Evolutionary conservation across 2,329 filamentous ascomycete species (phyloP), one percentile per base, ranked within the genome.

Genomic region (Ophiostoma novo-ulmi): DNA sequence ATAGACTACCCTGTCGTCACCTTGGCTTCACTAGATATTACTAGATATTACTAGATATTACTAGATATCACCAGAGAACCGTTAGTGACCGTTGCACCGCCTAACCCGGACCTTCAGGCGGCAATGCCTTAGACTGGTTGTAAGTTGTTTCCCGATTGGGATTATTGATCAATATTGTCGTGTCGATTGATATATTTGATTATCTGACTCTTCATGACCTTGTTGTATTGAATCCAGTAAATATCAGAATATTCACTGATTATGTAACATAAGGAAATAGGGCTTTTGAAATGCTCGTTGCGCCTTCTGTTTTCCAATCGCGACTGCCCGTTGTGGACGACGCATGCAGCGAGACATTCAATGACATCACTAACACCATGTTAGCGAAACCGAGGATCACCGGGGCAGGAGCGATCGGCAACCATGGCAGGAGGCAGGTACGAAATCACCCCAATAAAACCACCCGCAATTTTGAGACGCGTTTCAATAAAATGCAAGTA

Each of bases 331-430:
- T 26, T 58, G 7, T 48, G 44, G 44, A 26, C n/a, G 52, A 58
- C 52, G 52, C 52, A 58, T 26, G 52, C 52, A 55, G 48, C 44
- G 48, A 26, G 48, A 10, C n/a, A 58, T 17, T 26, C 52, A 26
- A 58, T 58, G 52, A 58, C 52, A 58, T 58, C 52, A 58, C 52
- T 58, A 58, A 58, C 52, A 58, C 52, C 52, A 17, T 5, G 3
- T 58, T 58, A 17, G 22, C 52, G 52, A 58, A 26, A 17, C n/a
- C 52, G 52, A 58, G 52, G 22, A 58, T 58, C 52, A 26, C 52
- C 26, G 52, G 52, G 52, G 52, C 26, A 58, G 52, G 52, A 58
- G 52, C 52, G 52, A 58, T 58, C 52, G n/a, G 17, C 44, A 48
- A 48, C 52, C 52, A 13, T 26, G 20, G 48, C 52, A 58, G 10